A percentile compares a stretch with the other conserved stretches of the same genome.
Conservation (phyloP, 179 eudicot species). For the Beta lomatogona region DNA sequence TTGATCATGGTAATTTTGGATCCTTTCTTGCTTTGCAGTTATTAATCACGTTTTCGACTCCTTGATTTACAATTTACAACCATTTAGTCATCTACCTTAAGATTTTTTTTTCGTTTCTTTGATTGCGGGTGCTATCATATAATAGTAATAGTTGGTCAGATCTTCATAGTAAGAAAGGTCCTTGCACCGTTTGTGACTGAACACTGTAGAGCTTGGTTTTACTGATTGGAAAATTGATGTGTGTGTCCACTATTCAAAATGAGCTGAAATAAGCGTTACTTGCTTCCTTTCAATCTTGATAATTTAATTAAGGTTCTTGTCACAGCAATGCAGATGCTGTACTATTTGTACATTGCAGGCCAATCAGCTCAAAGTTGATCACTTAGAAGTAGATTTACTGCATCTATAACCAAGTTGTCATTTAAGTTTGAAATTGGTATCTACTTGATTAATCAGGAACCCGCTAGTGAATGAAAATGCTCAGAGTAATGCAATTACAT, state of each 20-base stretch:
- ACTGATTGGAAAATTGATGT: background rate
- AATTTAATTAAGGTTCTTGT: constrained; percentile 1
- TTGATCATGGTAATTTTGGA: constrained; percentile 45
- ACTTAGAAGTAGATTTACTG: background rate
- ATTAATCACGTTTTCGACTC: constrained; percentile 13
- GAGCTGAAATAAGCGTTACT: background rate
- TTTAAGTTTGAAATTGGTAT: background rate
- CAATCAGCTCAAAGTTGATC: background rate
- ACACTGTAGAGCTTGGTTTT: too few species aligned
- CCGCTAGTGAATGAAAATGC: background rate
- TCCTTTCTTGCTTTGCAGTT: constrained; percentile 7
- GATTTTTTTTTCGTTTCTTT: background rate
- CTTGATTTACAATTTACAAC: background rate
- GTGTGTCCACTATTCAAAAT: background rate
- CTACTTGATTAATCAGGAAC: background rate
- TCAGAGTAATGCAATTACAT: background rate
- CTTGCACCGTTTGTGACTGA: background rate
- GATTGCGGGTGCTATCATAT: background rate
- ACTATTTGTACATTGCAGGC: background rate
- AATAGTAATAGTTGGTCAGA: too few species aligned
- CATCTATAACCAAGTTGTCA: background rate
- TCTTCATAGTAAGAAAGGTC: background rate
- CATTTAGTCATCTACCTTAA: background rate
- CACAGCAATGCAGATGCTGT: background rate
- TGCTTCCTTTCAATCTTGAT: background rate